Percentiles rank a stretch among this genome's conserved stretches.
phyloP scores from a whole-genome alignment of 768 basidiomycete species.

The Boletus sp. region DNA sequence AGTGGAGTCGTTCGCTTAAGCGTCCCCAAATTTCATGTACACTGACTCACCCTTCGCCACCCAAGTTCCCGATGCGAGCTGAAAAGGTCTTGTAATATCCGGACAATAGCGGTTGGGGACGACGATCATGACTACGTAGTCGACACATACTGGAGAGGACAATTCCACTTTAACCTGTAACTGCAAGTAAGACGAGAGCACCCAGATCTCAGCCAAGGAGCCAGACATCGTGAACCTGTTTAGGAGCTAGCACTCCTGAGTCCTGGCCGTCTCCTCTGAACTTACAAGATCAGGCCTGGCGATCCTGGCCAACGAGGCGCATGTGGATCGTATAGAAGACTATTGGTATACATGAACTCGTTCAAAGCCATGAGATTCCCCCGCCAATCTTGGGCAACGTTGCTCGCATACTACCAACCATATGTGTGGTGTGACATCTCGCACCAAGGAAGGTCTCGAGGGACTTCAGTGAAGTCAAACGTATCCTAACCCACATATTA shows the following conservation, averaged over 20 bases:
- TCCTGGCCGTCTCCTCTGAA: constrained; percentile 6
- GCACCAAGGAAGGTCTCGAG: constrained; percentile 1
- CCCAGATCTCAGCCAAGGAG: not conserved
- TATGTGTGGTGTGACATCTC: not conserved
- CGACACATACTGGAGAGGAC: not conserved
- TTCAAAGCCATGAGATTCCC: constrained; percentile 9
- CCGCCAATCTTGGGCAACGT: constrained; percentile 6
- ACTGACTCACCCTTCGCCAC: no score
- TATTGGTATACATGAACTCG: constrained; percentile 13
- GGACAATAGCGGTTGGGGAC: not conserved
- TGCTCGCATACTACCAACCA: constrained; percentile 1
- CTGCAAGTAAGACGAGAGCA: not conserved
- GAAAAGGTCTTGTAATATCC: not conserved
- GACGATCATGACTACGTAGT: not conserved
- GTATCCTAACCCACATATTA: constrained; percentile 4
- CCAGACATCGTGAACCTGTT: not conserved
- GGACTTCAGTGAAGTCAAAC: constrained; percentile 6
- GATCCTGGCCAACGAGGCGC: constrained; percentile 14
- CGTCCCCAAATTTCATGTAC: no score
- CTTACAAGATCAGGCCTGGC: constrained; percentile 7
- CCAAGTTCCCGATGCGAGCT: not conserved
- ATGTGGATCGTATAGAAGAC: constrained; percentile 5
- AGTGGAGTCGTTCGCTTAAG: no score
- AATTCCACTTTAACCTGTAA: not conserved
- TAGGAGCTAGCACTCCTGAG: no score